Conservation (phyloP, 164 flowering plant genomes). For the Saururus chinensis region DNA sequence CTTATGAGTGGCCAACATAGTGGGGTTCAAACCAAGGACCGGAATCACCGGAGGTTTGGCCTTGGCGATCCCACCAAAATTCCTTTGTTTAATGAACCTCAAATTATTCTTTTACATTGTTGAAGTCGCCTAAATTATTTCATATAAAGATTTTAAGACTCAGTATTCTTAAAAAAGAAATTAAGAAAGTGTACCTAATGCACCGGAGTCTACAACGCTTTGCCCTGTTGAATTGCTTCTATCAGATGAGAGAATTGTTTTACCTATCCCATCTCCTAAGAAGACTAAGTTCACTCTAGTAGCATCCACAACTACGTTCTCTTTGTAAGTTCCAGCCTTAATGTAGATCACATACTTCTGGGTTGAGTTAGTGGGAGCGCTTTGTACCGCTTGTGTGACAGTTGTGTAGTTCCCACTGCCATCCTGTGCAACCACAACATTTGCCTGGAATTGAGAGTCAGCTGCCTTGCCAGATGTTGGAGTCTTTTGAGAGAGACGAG, state of each 20-base stretch:
- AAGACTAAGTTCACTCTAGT: conserved; percentile 12
- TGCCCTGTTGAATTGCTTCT: not conserved
- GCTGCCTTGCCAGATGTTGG: too few species aligned
- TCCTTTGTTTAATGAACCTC: too few species aligned
- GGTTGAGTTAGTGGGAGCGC: conserved; percentile 5
- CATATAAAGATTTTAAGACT: too few species aligned
- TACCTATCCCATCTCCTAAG: conserved; percentile 18
- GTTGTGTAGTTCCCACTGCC: conserved; percentile 17
- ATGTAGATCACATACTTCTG: conserved; percentile 12
- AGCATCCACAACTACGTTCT: conserved; percentile 6
- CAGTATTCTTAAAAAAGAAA: not conserved
- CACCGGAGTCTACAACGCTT: not conserved
- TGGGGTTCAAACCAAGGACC: too few species aligned
- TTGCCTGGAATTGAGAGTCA: not conserved
- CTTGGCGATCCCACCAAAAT: too few species aligned
- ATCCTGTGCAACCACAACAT: conserved; percentile 14
- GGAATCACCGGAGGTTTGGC: too few species aligned
- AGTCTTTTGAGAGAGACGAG: too few species aligned
- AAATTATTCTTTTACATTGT: too few species aligned
- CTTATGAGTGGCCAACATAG: too few species aligned
- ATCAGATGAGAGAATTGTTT: conserved; percentile 10
- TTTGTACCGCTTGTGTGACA: conserved; percentile 11
- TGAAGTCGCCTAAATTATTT: too few species aligned
- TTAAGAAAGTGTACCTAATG: not conserved
- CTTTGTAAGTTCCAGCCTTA: conserved; percentile 10